Conservation (phyloP, 768 basidiomycete genomes). For the Suillus americanus region DNA sequence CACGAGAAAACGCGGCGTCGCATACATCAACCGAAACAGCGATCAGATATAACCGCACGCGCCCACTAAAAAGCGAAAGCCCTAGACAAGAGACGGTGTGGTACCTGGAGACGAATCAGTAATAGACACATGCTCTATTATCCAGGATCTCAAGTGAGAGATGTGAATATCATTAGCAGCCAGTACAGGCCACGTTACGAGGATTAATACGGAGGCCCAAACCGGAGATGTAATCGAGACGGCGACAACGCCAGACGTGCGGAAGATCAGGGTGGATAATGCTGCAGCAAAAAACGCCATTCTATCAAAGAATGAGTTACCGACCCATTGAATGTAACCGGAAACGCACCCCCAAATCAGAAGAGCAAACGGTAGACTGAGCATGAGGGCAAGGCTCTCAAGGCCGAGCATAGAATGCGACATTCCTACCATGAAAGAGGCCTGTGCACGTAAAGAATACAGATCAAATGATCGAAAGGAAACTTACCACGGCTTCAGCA, state of each 20-base stretch:
- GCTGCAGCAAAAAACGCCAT: slow-evolving; percentile 9
- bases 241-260: background rate
- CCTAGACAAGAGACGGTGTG: too few species aligned
- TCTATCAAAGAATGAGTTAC: background rate
- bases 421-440: slow-evolving; percentile 11
- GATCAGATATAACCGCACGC: too few species aligned
- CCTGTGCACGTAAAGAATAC: slow-evolving; percentile 6
- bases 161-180: background rate
- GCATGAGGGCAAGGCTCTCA: slow-evolving; percentile 32
- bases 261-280: slow-evolving; percentile 3
- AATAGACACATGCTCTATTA: background rate
- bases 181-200: slow-evolving; percentile 4
- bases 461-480: slow-evolving; percentile 17
- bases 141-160: background rate
- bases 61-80: too few species aligned
- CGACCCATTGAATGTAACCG: background rate
- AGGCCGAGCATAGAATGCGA: slow-evolving; percentile 12
- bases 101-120: too few species aligned
- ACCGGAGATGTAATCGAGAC: background rate
- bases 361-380: slow-evolving; percentile 33
- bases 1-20: too few species aligned
- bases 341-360: slow-evolving; percentile 30
- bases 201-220: background rate
- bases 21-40: too few species aligned
- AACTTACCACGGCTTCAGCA: slow-evolving; percentile 29